These are phyloP conservation scores for Lunasporangiospora selenospora DNA, from an alignment of 192 early-diverging fungal genomes.

Conservation along the genomic window DNA sequence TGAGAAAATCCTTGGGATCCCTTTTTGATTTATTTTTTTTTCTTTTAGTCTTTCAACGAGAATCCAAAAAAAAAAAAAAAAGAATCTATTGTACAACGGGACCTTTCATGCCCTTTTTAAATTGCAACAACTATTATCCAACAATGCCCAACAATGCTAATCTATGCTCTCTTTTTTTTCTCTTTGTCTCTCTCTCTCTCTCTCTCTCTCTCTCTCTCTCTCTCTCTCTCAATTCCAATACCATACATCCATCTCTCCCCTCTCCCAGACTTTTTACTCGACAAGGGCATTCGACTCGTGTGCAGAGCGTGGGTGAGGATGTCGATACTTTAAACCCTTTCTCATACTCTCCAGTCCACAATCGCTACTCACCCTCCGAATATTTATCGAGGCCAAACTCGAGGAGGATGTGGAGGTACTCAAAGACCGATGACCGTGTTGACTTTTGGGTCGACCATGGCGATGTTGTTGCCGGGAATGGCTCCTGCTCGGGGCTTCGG, in stretches of 20 bases:
- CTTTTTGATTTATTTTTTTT: not conserved
- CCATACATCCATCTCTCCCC: no score
- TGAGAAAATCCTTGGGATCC: not conserved
- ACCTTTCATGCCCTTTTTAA: not conserved
- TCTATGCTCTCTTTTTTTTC: not conserved
- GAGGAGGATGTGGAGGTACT: slow-evolving; percentile 17
- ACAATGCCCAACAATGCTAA: not conserved
- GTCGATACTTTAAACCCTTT: no score
- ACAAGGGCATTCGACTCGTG: no score
- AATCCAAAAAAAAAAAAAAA: not conserved
- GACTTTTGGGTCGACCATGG: no score
- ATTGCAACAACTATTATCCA: not conserved
- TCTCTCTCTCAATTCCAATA: not conserved
- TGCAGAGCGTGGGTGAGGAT: no score
- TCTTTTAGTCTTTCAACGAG: not conserved
- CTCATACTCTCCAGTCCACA: slow-evolving; percentile 39
- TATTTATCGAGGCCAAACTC: not conserved
- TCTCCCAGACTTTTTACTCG: no score
- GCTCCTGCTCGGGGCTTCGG: no score
- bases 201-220: not conserved
- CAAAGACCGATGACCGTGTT: no score
- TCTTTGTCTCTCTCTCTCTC: not conserved
- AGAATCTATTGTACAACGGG: not conserved
- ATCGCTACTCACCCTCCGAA: slow-evolving; percentile 34
- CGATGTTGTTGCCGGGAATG: no score